Evolutionary conservation across 106 monocot genomes (phyloP), one percentile per base, ranked within the genome.

Genomic region (Apostasia ramifera): DNA sequence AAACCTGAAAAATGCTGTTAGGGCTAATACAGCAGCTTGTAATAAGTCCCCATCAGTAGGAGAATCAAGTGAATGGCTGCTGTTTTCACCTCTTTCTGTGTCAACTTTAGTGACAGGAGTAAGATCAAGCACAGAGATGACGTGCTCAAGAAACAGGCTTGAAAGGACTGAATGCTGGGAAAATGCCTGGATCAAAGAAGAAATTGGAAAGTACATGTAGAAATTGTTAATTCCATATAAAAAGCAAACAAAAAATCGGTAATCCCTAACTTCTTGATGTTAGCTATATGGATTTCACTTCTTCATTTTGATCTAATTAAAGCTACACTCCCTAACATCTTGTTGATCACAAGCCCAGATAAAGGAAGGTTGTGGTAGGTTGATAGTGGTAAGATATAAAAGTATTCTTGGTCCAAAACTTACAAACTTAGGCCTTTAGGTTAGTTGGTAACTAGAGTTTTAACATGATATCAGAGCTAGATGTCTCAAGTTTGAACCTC

Each of bases 1-100:
- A 75, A 38, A 97, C 97, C 92, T 98, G 71, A 86, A 85, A 46
- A 98, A 83, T 60, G 86, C 80, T 75, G 80, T 92, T 8, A 98
- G 80, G 61, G 85, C 86, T 73, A 85, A 77, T 53, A 87, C 56
- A 67, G 92, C 74, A 68, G 92, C 89, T 72, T 85, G 87, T 41
- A 79, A 68, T 55, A 78, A 81, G 63, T 87, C 78, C 50, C 87
- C 82, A 60, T 83, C 87, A 66, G 11, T 39, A 7, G 74, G 68
- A 44, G 68, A 71, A 46, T 92, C 92, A 66, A 57, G 26, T 15
- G 72, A 69, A 59, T 79, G 70, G 66, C 43, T 66, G 58, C 53
- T 71, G 7, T n/a, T 61, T 12, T 90, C 93, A 72, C 74, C 81
- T 74, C 81, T 86, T n/a, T 89, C 95, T 40, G 55, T 8, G 67